phyloP scores from a whole-genome alignment of 1,284 basidiomycete species.

The Pseudozyma sp. region DNA sequence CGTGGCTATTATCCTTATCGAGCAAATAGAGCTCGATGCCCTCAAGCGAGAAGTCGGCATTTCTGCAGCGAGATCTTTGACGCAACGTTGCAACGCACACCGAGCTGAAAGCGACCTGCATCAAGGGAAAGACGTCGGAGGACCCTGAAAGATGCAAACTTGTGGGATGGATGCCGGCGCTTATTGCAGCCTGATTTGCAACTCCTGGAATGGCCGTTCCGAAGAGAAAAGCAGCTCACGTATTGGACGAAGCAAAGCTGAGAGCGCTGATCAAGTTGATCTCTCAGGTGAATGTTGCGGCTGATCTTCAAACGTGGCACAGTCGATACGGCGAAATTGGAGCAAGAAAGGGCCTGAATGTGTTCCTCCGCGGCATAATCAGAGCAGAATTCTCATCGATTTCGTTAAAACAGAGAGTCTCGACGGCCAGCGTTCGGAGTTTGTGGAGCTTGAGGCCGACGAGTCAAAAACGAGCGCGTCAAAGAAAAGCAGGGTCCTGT shows the following conservation, averaged over 20 bases:
- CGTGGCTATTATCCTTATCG: too few relatives aligned
- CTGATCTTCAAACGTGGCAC: background rate
- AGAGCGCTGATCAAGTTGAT: background rate
- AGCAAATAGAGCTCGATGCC: too few relatives aligned
- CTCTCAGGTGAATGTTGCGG: background rate
- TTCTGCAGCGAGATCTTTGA: too few relatives aligned
- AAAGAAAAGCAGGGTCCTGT: slow-evolving; percentile 28
- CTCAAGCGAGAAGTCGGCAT: too few relatives aligned
- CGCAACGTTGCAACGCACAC: too few relatives aligned
- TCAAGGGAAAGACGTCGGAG: too few relatives aligned
- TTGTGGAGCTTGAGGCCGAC: slow-evolving; percentile 6
- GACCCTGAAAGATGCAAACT: background rate
- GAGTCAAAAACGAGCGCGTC: background rate
- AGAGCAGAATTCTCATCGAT: background rate
- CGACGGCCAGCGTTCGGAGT: too few relatives aligned
- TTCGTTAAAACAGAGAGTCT: background rate
- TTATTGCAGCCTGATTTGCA: background rate
- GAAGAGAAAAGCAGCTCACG: background rate
- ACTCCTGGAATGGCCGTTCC: background rate
- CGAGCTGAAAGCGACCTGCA: too few relatives aligned
- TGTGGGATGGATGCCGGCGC: background rate
- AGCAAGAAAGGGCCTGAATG: background rate
- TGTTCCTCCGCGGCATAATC: slow-evolving; percentile 22
- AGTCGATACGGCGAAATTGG: background rate
- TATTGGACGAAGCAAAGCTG: background rate